Evolutionary conservation across 2,329 filamentous ascomycete species (phyloP), one percentile per base, ranked within the genome.

Genomic region (Xenoacremonium recifei): DNA sequence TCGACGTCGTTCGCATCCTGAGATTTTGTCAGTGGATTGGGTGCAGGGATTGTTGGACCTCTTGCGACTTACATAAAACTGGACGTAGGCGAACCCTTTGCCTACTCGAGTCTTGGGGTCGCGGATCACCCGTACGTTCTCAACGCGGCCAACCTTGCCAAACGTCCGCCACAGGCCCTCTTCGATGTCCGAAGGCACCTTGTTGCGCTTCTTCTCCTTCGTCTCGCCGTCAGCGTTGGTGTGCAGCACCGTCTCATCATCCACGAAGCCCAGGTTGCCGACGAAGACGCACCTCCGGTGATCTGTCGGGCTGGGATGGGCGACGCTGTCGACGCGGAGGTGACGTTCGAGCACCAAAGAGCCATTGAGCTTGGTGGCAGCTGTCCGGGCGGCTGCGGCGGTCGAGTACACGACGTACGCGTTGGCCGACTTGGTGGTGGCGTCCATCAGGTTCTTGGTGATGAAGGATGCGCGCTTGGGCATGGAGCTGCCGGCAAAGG

Each of bases 71-170:
- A 83, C 81, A 59, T 85, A 81, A 68, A 99, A 99, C 62, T 99
- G 93, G 13, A 99, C 92, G 59, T 99, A 99, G 48, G 95, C 95
- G 61, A 99, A 89, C 4, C 93, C 93, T 64, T 99, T 99, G 58
- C 93, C 90, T 21, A 99, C 89, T 37, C 95, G 82, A 6, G 95
- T 99, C 53, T 87, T 85, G 49, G 87, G 76, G 60, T 99, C 93
- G 41, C 93, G 83, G 37, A 96, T 80, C 16, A 99, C 90, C 23
- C 93, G 87, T 25, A 99, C 95, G 60, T 85, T 95, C 68, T 99
- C 92, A 11, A 99, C 87, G 52, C 79, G 87, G 52, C 92, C 91
- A 39, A 76, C 65, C 62, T 86, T 80, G 46, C 76, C 70, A 59
- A 95, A 95, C 16, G 85, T 84, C 34, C 83, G 78, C 90, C 90